Conservation (phyloP, 1,284 basidiomycete genomes). For the Fomitopsis pinicola region DNA sequence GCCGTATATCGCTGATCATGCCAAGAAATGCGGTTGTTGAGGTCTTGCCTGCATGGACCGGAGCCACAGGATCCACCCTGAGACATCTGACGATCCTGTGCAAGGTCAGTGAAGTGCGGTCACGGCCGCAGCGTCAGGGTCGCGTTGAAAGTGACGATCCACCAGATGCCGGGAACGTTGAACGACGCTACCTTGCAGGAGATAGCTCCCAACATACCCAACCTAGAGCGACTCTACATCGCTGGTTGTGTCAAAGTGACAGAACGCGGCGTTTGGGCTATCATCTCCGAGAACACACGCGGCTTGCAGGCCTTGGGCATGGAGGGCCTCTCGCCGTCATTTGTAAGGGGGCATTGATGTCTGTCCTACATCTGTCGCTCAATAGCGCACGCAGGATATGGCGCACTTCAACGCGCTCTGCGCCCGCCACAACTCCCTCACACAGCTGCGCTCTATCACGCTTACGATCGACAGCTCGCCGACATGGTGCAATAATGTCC, state of each 20-base stretch:
- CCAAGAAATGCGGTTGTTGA: constrained; percentile 51
- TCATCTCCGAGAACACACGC: constrained; percentile 37
- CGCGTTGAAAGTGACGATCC: not conserved
- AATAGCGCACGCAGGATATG: constrained; percentile 41
- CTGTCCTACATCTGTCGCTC: not conserved
- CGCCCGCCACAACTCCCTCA: constrained; percentile 31
- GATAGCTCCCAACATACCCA: constrained; percentile 42
- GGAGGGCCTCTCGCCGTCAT: constrained; percentile 57
- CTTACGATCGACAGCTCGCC: constrained; percentile 41
- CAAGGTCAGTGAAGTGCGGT: constrained; percentile 41
- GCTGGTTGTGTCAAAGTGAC: constrained; percentile 69
- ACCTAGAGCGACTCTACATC: constrained; percentile 52
- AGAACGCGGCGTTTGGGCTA: constrained; percentile 47
- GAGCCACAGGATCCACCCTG: constrained; percentile 38
- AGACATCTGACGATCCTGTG: constrained; percentile 60
- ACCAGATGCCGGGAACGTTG: constrained; percentile 48
- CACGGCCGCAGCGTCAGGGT: not conserved
- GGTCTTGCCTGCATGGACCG: constrained; percentile 49
- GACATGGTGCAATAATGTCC: constrained; percentile 42
- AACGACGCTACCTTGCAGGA: constrained; percentile 49
- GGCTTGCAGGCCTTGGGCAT: constrained; percentile 53
- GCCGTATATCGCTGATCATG: constrained; percentile 64
- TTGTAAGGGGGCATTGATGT: constrained; percentile 37
- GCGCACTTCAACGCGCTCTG: constrained; percentile 38
- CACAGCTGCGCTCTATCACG: constrained; percentile 50